A percentile compares a stretch with the other conserved stretches of the same genome.
Conservation (phyloP, 495 filamentous ascomycete genomes). For the Penicillium desertorum region DNA sequence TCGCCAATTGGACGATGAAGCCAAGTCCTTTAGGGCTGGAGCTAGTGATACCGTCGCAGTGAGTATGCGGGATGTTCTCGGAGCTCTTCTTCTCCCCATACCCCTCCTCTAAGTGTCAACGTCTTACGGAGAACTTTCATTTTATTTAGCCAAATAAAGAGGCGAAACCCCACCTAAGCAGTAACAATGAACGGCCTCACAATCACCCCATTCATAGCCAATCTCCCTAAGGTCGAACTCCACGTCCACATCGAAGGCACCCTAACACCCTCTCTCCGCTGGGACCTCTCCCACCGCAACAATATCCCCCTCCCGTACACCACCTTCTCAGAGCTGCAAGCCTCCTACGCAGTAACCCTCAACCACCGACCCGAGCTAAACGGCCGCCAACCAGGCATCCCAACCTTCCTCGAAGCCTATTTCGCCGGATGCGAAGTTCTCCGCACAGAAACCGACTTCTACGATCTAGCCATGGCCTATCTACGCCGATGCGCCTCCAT, state of each 20-base stretch:
- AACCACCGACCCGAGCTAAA: conserved; percentile 38
- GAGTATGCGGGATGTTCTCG: not conserved
- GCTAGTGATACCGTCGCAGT: not conserved
- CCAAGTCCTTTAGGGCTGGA: conserved; percentile 1
- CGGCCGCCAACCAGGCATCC: conserved; percentile 32
- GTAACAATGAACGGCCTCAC: conserved; percentile 30
- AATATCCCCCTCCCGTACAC: conserved; percentile 31
- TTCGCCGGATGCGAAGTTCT: conserved; percentile 43
- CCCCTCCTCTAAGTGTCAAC: not conserved
- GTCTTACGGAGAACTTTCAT: not conserved
- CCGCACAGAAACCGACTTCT: conserved; percentile 40
- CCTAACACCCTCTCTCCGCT: conserved; percentile 38
- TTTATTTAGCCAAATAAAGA: not conserved
- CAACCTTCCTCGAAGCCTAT: conserved; percentile 44
- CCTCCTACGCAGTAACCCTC: conserved; percentile 34
- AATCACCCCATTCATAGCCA: conserved; percentile 32
- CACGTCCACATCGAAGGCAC: conserved; percentile 49
- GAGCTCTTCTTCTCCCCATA: not conserved
- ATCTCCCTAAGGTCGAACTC: conserved; percentile 45
- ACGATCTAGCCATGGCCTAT: conserved; percentile 44
- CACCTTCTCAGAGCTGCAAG: conserved; percentile 32
- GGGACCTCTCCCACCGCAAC: conserved; percentile 42
- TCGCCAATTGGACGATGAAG: conserved; percentile 2
- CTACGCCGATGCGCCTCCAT: conserved; percentile 30
- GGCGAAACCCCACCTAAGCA: not conserved